Conservation (phyloP, 208 protist species). For the Angomonas desouzai region DNA sequence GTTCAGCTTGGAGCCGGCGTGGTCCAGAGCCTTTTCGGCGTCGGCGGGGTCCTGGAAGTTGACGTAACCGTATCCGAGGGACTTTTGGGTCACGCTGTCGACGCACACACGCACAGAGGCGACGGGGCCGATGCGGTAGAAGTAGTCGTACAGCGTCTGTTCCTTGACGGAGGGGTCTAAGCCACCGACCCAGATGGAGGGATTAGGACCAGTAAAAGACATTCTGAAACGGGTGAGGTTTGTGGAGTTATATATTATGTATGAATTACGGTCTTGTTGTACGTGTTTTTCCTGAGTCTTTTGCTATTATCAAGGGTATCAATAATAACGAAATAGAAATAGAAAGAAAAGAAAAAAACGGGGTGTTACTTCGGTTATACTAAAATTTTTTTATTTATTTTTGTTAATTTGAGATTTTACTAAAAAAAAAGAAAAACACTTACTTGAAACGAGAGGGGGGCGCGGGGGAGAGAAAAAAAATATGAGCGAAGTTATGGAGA, state of each 20-base stretch:
- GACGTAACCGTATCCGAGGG: constrained; percentile 99
- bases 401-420: constrained; percentile 22
- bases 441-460: background rate
- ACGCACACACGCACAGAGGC: constrained; percentile 97
- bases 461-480: constrained; percentile 10
- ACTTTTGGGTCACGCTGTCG: constrained; percentile 96
- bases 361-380: constrained; percentile 20
- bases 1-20: constrained; percentile 94
- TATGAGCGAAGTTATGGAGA: constrained; percentile 3
- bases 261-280: background rate
- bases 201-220: constrained; percentile 72
- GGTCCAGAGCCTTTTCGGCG: constrained; percentile 98
- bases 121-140: constrained; percentile 96
- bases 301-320: background rate
- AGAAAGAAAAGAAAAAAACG: constrained; percentile 10
- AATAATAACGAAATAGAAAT: background rate
- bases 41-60: constrained; percentile 98
- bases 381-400: constrained; percentile 27
- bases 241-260: constrained; percentile 3
- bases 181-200: constrained; percentile 98
- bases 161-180: constrained; percentile 94
- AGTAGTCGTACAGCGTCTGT: constrained; percentile 97
- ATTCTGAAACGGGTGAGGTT: constrained; percentile 19
- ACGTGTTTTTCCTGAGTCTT: background rate
- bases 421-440: constrained; percentile 11